Conservation (phyloP, 1,284 basidiomycete genomes). For the Ustilago esculenta region DNA sequence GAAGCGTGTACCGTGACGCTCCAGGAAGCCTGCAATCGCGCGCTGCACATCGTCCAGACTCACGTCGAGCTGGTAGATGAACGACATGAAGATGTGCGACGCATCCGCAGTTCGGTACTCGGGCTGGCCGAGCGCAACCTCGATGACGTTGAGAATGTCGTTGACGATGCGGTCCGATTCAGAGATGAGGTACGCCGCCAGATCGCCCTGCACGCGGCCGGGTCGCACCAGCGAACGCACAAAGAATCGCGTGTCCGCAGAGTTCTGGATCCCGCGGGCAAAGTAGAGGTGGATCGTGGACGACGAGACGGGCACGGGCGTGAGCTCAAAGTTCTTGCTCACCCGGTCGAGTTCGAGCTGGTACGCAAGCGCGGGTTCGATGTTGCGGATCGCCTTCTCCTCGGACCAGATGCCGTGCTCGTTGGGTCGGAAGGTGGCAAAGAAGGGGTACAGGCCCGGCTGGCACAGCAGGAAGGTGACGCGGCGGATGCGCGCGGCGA, state of each 20-base stretch:
- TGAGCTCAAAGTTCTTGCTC: slow-evolving; percentile 91
- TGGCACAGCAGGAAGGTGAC: slow-evolving; percentile 92
- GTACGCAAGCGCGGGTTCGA: slow-evolving; percentile 97
- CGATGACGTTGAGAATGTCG: slow-evolving; percentile 90
- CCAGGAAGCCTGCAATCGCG: slow-evolving; percentile 96
- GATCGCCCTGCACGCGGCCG: slow-evolving; percentile 86
- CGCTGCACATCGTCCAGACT: slow-evolving; percentile 95
- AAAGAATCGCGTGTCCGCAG: slow-evolving; percentile 95
- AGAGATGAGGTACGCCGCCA: slow-evolving; percentile 97
- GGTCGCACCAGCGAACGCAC: slow-evolving; percentile 95
- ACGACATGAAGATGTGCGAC: slow-evolving; percentile 77
- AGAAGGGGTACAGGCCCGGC: slow-evolving; percentile 89
- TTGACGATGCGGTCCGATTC: slow-evolving; percentile 97
- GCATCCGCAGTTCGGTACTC: slow-evolving; percentile 65
- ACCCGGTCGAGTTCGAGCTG: slow-evolving; percentile 96
- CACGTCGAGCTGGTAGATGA: slow-evolving; percentile 94
- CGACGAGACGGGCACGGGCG: slow-evolving; percentile 77
- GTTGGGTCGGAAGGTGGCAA: slow-evolving; percentile 84
- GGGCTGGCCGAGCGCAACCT: slow-evolving; percentile 69
- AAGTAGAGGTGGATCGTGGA: slow-evolving; percentile 83
- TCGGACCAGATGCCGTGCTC: slow-evolving; percentile 82
- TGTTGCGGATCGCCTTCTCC: slow-evolving; percentile 96
- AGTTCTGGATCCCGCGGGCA: slow-evolving; percentile 92
- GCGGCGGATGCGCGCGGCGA: slow-evolving; percentile 84
- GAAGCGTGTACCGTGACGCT: slow-evolving; percentile 88